Base-by-base conservation (phyloP, 1,139 yeast species). In the Suhomyces chickasaworum region DNA sequence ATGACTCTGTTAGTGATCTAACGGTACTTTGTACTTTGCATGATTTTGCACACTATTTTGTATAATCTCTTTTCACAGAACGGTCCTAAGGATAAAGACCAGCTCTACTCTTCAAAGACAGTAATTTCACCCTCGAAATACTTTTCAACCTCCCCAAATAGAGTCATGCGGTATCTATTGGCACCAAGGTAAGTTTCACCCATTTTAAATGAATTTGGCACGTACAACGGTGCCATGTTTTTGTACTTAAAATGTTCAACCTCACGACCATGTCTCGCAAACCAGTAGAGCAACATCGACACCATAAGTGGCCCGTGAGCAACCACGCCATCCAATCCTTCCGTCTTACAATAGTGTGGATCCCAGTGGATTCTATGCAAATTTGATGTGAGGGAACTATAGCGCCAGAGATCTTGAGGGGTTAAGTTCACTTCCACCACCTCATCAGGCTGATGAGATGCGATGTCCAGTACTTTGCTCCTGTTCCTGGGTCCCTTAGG, bases 271-370 rank as follows among this genome's bases (percentile, higher is more conserved):
- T 52, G 41, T 9, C 47, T 32, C 4, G 48, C 44, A 59, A 77
- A 71, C 78, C 81, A 84, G 47, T 78, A 77, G 37, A 87, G 60
- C 15, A 80, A 53, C 37, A 87, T 53, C 2, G 86, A 81, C 1
- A 87, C 78, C 52, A 86, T 70, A 42, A 90, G 69, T 0, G 98
- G 97, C 0, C 97, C 99, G 38, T 88, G 97, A 0, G 86, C 85
- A 0, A 93, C 68, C 1, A 83, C 61, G 33, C 73, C 73, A 0
- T 84, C 82, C 41, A 89, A 78, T 0, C 79, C 75, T 57, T 93
- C 98, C 1, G 59, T 58, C 0, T 61, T 46, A 21, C 87, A 74
- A 59, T 88, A 88, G 0, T 55, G 56, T 2, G 65, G 64, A 58
- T 88, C 88, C 60, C 81, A 81, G 63, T 93, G 99, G 37, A 93